phyloP scores from a whole-genome alignment of 371 early-diverging fungal species.

The Catenaria anguillulae region DNA sequence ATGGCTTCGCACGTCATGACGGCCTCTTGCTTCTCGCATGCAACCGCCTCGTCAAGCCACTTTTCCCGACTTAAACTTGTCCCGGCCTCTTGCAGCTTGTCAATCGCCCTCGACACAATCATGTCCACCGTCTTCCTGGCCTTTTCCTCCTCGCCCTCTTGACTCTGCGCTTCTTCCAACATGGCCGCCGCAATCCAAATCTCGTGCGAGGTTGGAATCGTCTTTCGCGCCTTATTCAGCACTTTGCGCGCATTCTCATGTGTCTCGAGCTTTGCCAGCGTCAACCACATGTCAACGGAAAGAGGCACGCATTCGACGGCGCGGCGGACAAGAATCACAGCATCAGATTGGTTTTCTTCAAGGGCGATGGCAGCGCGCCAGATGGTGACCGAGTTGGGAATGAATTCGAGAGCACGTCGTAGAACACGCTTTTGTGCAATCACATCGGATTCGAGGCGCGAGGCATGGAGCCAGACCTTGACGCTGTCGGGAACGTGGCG shows the following conservation, averaged over 20 bases:
- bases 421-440: conserved; percentile 65
- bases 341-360: conserved; percentile 86
- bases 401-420: conserved; percentile 80
- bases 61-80: conserved; percentile 62
- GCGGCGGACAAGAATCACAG: conserved; percentile 69
- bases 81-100: conserved; percentile 46
- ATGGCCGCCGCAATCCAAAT: conserved; percentile 90
- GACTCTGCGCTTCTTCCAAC: conserved; percentile 71
- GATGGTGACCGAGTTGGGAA: conserved; percentile 76
- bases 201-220: conserved; percentile 77
- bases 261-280: conserved; percentile 75
- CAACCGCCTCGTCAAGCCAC: conserved; percentile 81
- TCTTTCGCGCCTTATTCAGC: conserved; percentile 71
- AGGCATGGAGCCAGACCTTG: conserved; percentile 82
- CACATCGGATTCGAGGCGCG: conserved; percentile 63
- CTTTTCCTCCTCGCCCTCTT: too few species aligned
- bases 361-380: conserved; percentile 85
- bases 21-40: conserved; percentile 64
- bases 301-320: conserved; percentile 85
- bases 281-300: conserved; percentile 87
- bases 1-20: conserved; percentile 69
- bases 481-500: conserved; percentile 78
- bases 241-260: conserved; percentile 81
- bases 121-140: conserved; percentile 46
- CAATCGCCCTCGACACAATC: conserved; percentile 57